phyloP scores from a whole-genome alignment of 805 yeast species.

The Starmerella apis region DNA sequence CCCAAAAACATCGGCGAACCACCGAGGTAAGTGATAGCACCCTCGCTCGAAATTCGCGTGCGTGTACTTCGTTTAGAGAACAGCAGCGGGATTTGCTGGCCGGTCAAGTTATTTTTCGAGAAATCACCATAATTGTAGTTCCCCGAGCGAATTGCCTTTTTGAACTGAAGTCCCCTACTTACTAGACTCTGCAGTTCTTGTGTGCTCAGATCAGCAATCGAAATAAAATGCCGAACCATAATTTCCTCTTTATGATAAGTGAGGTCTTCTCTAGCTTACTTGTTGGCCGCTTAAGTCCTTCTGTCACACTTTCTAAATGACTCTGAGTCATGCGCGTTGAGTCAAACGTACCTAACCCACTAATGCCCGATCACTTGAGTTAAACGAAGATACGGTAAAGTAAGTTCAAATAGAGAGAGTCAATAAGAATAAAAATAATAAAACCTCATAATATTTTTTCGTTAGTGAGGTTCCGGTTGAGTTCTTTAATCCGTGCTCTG shows the following conservation, averaged over 20 bases:
- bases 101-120: constrained; percentile 52
- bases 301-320: too few species aligned
- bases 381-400: too few species aligned
- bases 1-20: constrained; percentile 96
- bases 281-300: too few species aligned
- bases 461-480: too few species aligned
- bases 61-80: constrained; percentile 91
- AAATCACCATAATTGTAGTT: constrained; percentile 36
- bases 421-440: too few species aligned
- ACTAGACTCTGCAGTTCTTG: constrained; percentile 65
- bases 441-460: too few species aligned
- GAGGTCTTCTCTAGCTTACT: too few species aligned
- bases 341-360: too few species aligned
- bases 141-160: constrained; percentile 32
- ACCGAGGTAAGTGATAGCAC: constrained; percentile 86
- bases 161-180: constrained; percentile 59
- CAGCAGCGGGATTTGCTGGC: constrained; percentile 71
- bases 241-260: too few species aligned
- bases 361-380: too few species aligned
- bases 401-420: too few species aligned
- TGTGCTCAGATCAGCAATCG: constrained; percentile 66
- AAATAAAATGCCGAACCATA: constrained; percentile 51
- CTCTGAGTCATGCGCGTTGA: constrained; percentile 1
- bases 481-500: too few species aligned
- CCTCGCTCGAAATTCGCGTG: constrained; percentile 88